A percentile compares a stretch with the other conserved stretches of the same genome.
Evolutionary conservation across 2,329 filamentous ascomycete species (phyloP).

Genomic region (Aspergillus costaricaensis): DNA sequence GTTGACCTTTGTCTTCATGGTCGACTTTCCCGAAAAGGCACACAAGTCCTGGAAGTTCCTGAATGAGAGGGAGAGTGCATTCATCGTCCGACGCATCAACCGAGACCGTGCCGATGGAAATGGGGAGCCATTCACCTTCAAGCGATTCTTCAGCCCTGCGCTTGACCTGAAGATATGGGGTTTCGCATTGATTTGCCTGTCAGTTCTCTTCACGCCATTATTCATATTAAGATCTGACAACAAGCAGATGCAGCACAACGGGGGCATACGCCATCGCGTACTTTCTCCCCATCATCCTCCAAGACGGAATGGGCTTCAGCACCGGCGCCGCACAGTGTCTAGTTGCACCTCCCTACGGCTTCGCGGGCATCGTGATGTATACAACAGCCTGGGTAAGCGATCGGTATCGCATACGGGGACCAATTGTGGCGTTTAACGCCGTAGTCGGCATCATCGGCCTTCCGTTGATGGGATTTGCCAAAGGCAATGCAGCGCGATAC

Average conservation of each 20-base stretch:
- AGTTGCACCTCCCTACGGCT: conserved; percentile 67
- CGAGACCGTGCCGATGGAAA: conserved; percentile 56
- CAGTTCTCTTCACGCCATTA: conserved; percentile 42
- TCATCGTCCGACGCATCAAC: conserved; percentile 55
- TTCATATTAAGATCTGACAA: background rate
- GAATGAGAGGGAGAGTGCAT: conserved; percentile 46
- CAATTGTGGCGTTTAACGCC: conserved; percentile 67
- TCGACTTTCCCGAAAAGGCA: conserved; percentile 41
- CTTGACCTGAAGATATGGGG: conserved; percentile 58
- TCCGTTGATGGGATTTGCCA: conserved; percentile 70
- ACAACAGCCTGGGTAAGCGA: conserved; percentile 65
- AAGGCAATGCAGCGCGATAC: conserved; percentile 62
- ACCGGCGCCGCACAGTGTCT: conserved; percentile 68
- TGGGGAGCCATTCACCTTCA: conserved; percentile 49
- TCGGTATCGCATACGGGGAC: conserved; percentile 65
- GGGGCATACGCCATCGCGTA: conserved; percentile 74
- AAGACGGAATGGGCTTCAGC: conserved; percentile 62
- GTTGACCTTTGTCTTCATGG: conserved; percentile 38
- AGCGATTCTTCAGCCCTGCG: conserved; percentile 50
- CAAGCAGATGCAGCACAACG: conserved; percentile 60
- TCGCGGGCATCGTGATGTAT: conserved; percentile 66
- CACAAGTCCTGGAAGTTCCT: conserved; percentile 39
- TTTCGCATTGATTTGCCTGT: conserved; percentile 55
- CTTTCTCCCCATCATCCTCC: conserved; percentile 75
- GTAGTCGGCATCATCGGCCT: conserved; percentile 68